A percentile compares a stretch with the other conserved stretches of the same genome.
Evolutionary conservation across 306 rosid genomes (phyloP).

Genomic region (Calophaca sinica): DNA sequence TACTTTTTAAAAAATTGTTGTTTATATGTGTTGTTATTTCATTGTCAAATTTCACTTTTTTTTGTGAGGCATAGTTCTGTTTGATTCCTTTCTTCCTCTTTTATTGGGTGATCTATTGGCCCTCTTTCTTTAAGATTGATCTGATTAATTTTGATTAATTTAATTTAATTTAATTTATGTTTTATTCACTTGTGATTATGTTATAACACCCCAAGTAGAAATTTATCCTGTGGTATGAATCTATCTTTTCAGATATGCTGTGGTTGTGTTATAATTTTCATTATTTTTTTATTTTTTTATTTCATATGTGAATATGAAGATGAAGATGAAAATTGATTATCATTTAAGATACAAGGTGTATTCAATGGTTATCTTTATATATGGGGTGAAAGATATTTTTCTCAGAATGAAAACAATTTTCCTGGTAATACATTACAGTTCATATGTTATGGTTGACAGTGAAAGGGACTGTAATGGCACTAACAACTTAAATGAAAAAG

Average conservation of each 20-base stretch:
- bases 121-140: background rate
- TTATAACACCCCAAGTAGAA: background rate
- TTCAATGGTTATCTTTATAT: conserved; percentile 30
- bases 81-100: conserved; percentile 1
- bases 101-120: conserved; percentile 23
- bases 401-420: background rate
- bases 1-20: background rate
- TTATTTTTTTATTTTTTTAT: background rate
- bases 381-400: conserved; percentile 13
- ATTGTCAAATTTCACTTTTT: background rate
- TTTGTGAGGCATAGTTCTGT: background rate
- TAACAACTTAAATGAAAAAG: background rate
- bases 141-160: conserved; percentile 26
- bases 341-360: conserved; percentile 22
- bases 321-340: conserved; percentile 9
- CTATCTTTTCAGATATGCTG: conserved; percentile 4
- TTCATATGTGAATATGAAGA: conserved; percentile 11
- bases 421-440: background rate
- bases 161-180: conserved; percentile 10
- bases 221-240: conserved; percentile 7
- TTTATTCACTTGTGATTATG: background rate
- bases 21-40: conserved; percentile 4
- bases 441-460: conserved; percentile 33
- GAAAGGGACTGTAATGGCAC: conserved; percentile 33
- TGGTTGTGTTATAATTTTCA: conserved; percentile 25